Evolutionary conservation across 179 eudicot species (phyloP), one percentile per base, ranked within the genome.

Genomic region (Heliamphora pulchella): DNA sequence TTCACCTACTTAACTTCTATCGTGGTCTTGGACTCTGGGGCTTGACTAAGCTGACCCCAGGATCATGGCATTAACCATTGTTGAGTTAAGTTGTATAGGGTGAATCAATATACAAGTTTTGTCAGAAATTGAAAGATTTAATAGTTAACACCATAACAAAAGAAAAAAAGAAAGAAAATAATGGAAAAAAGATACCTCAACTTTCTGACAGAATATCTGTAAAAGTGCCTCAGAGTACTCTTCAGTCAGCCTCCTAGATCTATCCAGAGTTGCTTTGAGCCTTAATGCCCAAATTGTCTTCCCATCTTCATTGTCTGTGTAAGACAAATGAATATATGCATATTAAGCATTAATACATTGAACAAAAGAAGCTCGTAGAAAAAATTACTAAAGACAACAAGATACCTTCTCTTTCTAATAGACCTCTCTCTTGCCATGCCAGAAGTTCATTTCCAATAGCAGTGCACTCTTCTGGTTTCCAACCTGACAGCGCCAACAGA

Each of bases 201-300:
- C 99, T 87, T 90, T 96, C 44, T 81, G 86, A 44, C 98, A 97
- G 79, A 91, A 94, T 74, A 96, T 88, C 74, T 85, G 90, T 80
- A 96, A 90, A 81, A 96, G 91, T 53, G 98, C 86, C 85, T 96
- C 99, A 67, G 98, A 91, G 77, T 94, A 96, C 84, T 91, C 97
- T 84, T 91, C 99, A 17, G 94, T 89, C 75, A 96, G 89, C 86
- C 99, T 91, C 82, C 93, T 85, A 63, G 94, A 89, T 90, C 99
- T 90, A 87, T 96, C 99, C 61, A 96, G 87, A 39, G 98, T 96
- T 76, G 99, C 97, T 88, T 96, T 96, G 71, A 94, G 92, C 92
- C 97, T 88, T 62, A 96, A 85, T 57, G 91, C 96, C 98, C 99
- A 96, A 73, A 90, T 88, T 75, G 62, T 90, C 87, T 89, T 92